Base-by-base conservation (phyloP, 1,139 yeast species). In the Pneumocystis sp. region DNA sequence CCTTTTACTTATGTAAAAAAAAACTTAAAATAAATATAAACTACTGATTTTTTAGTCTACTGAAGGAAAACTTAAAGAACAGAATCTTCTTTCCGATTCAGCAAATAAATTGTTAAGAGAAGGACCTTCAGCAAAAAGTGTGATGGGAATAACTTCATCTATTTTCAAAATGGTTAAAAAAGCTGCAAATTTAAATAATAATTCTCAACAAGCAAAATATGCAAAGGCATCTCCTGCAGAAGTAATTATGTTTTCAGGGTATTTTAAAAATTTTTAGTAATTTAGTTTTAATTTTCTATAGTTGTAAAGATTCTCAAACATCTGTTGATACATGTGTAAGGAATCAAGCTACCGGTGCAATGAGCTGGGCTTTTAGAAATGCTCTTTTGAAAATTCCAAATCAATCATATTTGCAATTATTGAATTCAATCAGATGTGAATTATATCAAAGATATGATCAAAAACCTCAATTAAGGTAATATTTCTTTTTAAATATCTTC, bases 41-140 rank as follows among this genome's bases (percentile, higher is more conserved):
- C 15, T 61, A 44, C n/a, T 29, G 21, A 35, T 44, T 57, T 3
- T 45, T 15, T 39, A 61, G 63, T 85, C 95, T 21, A 93, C 97
- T 17, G 88, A 89, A 73, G 97, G 97, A 65, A 85, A 89, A 4
- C 78, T 91, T 65, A 91, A 91, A 77, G 96, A 90, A 75, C 96
- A 96, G 60, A 89, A 86, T 75, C 77, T 90, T 71, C 83, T 86
- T 79, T 87, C 89, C 74, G 96, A 89, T 70, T 89, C 91, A 4
- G 95, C 96, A 17, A 77, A 79, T 65, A 95, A 88, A 62, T 86
- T 95, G 2, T 74, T 89, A 68, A 78, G 81, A 59, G 88, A 96
- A 2, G 82, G 89, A 61, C 77, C 82, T 76, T 83, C 87, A 34
- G 8, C 57, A 50, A 50, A 17, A 25, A 91, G 90, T 74, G 86